Evolutionary conservation across 2,329 filamentous ascomycete genomes (phyloP).

Genomic region (Aspergillus versicolor): DNA sequence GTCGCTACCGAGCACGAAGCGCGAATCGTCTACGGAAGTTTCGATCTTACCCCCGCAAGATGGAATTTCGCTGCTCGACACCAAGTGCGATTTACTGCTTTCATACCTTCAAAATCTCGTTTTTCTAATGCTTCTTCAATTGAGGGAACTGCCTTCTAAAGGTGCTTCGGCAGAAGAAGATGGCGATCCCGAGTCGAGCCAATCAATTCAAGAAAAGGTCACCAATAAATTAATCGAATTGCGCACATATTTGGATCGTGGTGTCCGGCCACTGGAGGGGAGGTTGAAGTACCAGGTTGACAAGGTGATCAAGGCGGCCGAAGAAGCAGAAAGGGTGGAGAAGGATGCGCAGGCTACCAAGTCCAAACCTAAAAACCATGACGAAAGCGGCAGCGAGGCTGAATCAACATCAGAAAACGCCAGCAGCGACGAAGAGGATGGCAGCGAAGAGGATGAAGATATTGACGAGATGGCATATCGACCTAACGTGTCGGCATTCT

Average conservation of each 20-base stretch:
- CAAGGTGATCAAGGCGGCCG: slow-evolving; percentile 84
- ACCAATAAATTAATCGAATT: slow-evolving; percentile 87
- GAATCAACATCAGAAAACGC: slow-evolving; percentile 26
- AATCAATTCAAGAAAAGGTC: slow-evolving; percentile 63
- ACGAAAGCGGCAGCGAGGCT: slow-evolving; percentile 29
- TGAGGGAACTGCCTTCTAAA: slow-evolving; percentile 56
- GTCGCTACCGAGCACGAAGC: slow-evolving; percentile 34
- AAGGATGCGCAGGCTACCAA: slow-evolving; percentile 24
- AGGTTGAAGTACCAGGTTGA: slow-evolving; percentile 95
- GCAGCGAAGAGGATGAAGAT: slow-evolving; percentile 27
- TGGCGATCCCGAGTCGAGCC: slow-evolving; percentile 17
- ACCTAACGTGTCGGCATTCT: slow-evolving; percentile 56
- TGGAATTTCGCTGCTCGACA: slow-evolving; percentile 90
- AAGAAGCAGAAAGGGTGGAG: slow-evolving; percentile 46
- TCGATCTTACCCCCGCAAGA: slow-evolving; percentile 74
- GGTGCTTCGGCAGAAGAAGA: slow-evolving; percentile 35
- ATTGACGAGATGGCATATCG: slow-evolving; percentile 63
- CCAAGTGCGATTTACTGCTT: slow-evolving; percentile 95
- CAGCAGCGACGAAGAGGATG: slow-evolving; percentile 26
- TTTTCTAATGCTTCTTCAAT: slow-evolving; percentile 78
- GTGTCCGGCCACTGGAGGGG: slow-evolving; percentile 83
- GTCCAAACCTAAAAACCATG: slow-evolving; percentile 30
- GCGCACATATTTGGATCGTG: slow-evolving; percentile 89
- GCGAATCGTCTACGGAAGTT: slow-evolving; percentile 55
- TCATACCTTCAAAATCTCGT: slow-evolving; percentile 94